Evolutionary conservation across 805 yeast genomes (phyloP), one percentile per base, ranked within the genome.

Genomic region (Suhomyces pyralidae): DNA sequence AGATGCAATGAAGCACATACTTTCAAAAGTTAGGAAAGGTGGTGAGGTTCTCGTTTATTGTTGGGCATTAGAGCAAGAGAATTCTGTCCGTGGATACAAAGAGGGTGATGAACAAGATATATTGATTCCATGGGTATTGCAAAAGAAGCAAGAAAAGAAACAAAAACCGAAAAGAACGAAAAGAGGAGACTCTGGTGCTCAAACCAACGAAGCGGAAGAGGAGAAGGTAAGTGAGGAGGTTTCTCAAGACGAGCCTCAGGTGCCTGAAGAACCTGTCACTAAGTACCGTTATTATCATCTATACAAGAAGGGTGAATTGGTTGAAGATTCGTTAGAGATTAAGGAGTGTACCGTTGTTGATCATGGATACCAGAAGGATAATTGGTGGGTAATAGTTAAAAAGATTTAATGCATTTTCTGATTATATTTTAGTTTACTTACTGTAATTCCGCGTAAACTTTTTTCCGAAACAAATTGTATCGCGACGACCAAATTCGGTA

Each of bases 11-110:
- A 59, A 60, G 12, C 88, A 87, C 54, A 85, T 92, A 1, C 64
- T 94, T 38, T 69, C 83, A 19, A 81, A 81, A 53, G 66, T 94
- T 50, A 75, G 67, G 42, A 51, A 57, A 0, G 83, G 83, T 0
- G 97, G 96, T 1, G 80, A 78, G 49, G 88, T 90, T 0, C 71
- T 94, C 61, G 81, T 94, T 7, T 94, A 93, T 66, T 96, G 96
- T 49, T 94, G 99, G 99, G 99, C 99, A 0, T 69, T 94, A 49
- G 99, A 94, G 58, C 99, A 94, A 67, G 88, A 85, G 52, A 79
- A 77, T 22, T 88, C 96, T 0, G 78, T 97, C 59, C 78, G 98
- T 61, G 98, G 98, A 0, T 94, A 90, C 71, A 85, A 87, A 58
- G 92, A 84, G 59, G 96, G 96, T 9, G 91, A 87, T 82, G 91